Percentiles rank a stretch among this genome's conserved stretches.
Conservation (phyloP, 2,329 filamentous ascomycete species). For the Fusarium dlaminii region DNA sequence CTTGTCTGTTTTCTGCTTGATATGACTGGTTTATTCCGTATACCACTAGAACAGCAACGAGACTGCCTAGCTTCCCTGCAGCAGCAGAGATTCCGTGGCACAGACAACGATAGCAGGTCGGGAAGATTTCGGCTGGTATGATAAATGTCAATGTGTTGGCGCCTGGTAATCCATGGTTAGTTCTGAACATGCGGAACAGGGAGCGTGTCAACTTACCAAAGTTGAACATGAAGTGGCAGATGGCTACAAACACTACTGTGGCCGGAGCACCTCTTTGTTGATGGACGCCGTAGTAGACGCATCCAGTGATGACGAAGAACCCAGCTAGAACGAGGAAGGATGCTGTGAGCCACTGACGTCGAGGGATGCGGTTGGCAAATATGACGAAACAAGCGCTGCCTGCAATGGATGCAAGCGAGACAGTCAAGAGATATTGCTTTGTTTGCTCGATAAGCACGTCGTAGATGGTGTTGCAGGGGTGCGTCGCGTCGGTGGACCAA, state of each 20-base stretch:
- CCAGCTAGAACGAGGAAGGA: conserved; percentile 59
- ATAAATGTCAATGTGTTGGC: conserved; percentile 72
- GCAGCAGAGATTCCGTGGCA: conserved; percentile 71
- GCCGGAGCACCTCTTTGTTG: conserved; percentile 53
- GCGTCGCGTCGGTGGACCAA: conserved; percentile 60
- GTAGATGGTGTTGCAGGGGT: conserved; percentile 63
- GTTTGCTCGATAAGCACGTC: conserved; percentile 61
- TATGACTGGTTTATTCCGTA: conserved; percentile 61
- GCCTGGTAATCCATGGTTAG: conserved; percentile 46
- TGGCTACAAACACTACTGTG: conserved; percentile 61
- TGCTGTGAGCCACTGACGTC: conserved; percentile 59
- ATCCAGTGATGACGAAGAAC: conserved; percentile 60
- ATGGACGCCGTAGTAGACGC: conserved; percentile 59
- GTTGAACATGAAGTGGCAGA: conserved; percentile 65
- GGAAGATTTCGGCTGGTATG: conserved; percentile 72
- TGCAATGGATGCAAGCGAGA: conserved; percentile 61
- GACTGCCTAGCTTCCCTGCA: conserved; percentile 66
- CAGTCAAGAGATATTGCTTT: conserved; percentile 62
- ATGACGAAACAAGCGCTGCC: conserved; percentile 60
- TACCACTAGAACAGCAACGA: conserved; percentile 61
- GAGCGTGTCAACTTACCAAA: conserved; percentile 54
- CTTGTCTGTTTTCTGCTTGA: conserved; percentile 53
- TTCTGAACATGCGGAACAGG: not conserved
- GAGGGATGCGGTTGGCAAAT: conserved; percentile 58
- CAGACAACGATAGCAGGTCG: conserved; percentile 69